Base-by-base conservation (phyloP, 2,329 filamentous ascomycete species). In the Penicillium polonicum region DNA sequence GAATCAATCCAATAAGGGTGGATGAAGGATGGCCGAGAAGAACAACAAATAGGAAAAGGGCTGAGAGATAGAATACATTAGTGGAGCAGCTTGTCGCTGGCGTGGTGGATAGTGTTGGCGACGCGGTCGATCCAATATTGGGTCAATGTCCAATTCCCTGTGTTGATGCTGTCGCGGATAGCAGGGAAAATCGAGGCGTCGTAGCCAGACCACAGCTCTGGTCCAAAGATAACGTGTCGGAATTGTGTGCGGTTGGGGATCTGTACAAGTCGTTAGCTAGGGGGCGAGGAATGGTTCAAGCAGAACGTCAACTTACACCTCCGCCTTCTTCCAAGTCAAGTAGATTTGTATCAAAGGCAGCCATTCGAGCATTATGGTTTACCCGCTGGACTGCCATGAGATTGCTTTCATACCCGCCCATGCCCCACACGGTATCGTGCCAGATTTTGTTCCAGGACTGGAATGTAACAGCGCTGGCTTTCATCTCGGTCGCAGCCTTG, bases 191-290 rank as follows among this genome's bases (percentile, higher is more conserved):
- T 85, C 0, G 84, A 83, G 55, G 84, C 83, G 33, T 88, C 83
- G 64, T 88, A 84, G 38, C 83, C 85, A 35, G 87, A 87, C 88
- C 91, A 92, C 3, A 85, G 79, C 68, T 91, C 85, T 0, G 94
- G 94, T 2, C 90, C 93, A 71, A 92, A 96, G 56, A 99, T 78
- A 69, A 95, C 83, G 75, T 97, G 94, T 74, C 95, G 96, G 82
- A 92, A 99, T 76, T 97, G 94, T 5, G 89, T 90, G 63, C 93
- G 87, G 66, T 91, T 91, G 39, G 90, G 90, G 5, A 96, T 83
- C 89, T 92, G 55, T 36, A 12, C 21, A 50, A 36, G 62, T 55
- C 59, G 52, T 64, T 58, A 67, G 55, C 54, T 55, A 45, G 39
- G 17, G 13, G 10, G 25, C 17, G 13, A 5, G 15, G 2, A 29